Percentiles rank a stretch among this genome's conserved stretches.
Evolutionary conservation across 2,329 filamentous ascomycete genomes (phyloP).

Genomic region (Trichoderma breve): DNA sequence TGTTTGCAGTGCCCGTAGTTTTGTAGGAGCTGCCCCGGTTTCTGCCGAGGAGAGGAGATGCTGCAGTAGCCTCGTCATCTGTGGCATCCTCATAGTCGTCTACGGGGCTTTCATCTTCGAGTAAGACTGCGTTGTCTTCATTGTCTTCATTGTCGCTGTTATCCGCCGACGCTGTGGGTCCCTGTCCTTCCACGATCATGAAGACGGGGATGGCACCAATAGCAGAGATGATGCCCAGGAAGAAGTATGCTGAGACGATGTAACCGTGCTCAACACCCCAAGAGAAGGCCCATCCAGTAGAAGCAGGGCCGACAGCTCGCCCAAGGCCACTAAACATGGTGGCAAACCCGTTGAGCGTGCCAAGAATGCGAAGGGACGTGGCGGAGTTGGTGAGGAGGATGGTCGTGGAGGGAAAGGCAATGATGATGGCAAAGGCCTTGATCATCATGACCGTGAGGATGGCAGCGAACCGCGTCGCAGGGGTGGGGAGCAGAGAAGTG

Average conservation of each 20-base stretch:
- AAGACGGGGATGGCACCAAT: conserved; percentile 70
- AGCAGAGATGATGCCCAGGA: conserved; percentile 62
- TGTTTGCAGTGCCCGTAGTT: not conserved
- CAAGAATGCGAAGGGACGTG: conserved; percentile 67
- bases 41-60: conserved; percentile 24
- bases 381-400: conserved; percentile 91
- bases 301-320: conserved; percentile 72
- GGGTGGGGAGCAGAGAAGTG: conserved; percentile 60
- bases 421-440: conserved; percentile 74
- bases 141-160: conserved; percentile 36
- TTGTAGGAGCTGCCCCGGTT: conserved; percentile 4
- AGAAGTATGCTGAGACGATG: conserved; percentile 78
- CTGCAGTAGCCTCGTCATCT: conserved; percentile 20
- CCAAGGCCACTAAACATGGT: conserved; percentile 81
- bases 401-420: conserved; percentile 85
- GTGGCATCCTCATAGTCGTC: conserved; percentile 24
- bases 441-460: conserved; percentile 67
- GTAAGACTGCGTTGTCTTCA: conserved; percentile 29
- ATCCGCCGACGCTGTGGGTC: conserved; percentile 46
- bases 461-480: conserved; percentile 52
- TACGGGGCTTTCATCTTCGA: conserved; percentile 27
- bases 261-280: conserved; percentile 74
- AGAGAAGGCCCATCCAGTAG: conserved; percentile 70
- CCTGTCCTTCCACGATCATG: conserved; percentile 72
- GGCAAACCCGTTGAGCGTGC: conserved; percentile 87